Evolutionary conservation across 2,329 filamentous ascomycete species (phyloP).

Genomic region (Fusarium nurragi): DNA sequence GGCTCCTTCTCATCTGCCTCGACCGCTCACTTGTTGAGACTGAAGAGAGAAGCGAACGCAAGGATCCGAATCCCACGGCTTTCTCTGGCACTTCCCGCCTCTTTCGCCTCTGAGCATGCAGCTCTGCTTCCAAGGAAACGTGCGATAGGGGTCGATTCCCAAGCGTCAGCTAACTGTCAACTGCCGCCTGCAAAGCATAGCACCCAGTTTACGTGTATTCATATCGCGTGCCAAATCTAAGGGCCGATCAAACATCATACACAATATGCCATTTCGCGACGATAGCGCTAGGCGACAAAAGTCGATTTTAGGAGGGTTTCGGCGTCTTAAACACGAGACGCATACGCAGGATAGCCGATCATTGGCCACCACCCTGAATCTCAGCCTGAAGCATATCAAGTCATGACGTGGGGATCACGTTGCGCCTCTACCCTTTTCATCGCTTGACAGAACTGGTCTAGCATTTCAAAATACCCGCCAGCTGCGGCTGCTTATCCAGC

Average conservation of each 20-base stretch:
- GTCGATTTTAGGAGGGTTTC: slow-evolving; percentile 11
- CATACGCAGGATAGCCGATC: slow-evolving; percentile 24
- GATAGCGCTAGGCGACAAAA: slow-evolving; percentile 1
- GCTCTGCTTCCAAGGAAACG: slow-evolving; percentile 19
- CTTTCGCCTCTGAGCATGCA: slow-evolving; percentile 22
- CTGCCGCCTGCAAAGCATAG: slow-evolving; percentile 29
- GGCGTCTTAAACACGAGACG: slow-evolving; percentile 27
- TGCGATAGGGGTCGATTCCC: slow-evolving; percentile 9
- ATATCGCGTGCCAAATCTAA: neutral
- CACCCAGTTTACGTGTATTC: slow-evolving; percentile 10
- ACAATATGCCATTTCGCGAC: neutral
- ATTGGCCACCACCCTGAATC: slow-evolving; percentile 29
- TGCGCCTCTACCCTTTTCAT: slow-evolving; percentile 30
- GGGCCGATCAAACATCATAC: slow-evolving; percentile 1
- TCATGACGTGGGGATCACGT: slow-evolving; percentile 38
- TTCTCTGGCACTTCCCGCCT: slow-evolving; percentile 32
- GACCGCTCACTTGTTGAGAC: slow-evolving; percentile 34
- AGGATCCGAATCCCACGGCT: slow-evolving; percentile 43
- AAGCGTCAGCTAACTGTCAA: slow-evolving; percentile 20
- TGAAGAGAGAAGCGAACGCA: slow-evolving; percentile 37
- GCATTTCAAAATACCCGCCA: slow-evolving; percentile 37
- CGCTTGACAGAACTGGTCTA: slow-evolving; percentile 33
- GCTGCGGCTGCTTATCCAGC: slow-evolving; percentile 40
- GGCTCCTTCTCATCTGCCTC: slow-evolving; percentile 32
- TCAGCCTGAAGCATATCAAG: slow-evolving; percentile 35